phyloP scores from a whole-genome alignment of 306 rosid genomes.

The Alnus rubra region DNA sequence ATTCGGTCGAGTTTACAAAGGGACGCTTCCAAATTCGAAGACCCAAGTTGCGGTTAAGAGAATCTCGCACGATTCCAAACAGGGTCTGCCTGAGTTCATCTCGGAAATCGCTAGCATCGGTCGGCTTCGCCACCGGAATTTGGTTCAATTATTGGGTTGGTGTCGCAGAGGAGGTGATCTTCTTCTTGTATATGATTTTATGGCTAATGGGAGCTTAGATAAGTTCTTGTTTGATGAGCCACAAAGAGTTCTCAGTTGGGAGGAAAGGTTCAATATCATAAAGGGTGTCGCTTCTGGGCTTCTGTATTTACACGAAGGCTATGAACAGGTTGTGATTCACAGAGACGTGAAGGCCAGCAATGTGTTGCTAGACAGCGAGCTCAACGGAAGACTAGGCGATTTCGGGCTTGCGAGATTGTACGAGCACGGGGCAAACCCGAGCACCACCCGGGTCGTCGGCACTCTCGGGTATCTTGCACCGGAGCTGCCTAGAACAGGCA shows the following conservation, averaged over 20 bases:
- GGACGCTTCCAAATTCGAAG: constrained; percentile 59
- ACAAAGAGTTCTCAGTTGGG: constrained; percentile 56
- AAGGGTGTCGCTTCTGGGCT: constrained; percentile 80
- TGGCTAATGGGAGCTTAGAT: constrained; percentile 87
- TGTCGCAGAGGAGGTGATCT: constrained; percentile 72
- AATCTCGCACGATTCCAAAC: constrained; percentile 77
- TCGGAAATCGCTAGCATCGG: constrained; percentile 85
- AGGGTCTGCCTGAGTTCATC: constrained; percentile 75
- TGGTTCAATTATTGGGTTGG: constrained; percentile 80
- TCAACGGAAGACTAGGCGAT: constrained; percentile 75
- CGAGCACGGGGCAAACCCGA: constrained; percentile 75
- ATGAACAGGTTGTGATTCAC: constrained; percentile 75
- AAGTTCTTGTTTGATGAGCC: constrained; percentile 58
- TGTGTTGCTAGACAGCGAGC: constrained; percentile 65
- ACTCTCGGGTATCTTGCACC: constrained; percentile 87
- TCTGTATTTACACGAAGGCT: constrained; percentile 77
- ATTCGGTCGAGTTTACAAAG: constrained; percentile 78
- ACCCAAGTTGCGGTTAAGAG: constrained; percentile 70
- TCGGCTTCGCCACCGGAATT: constrained; percentile 73
- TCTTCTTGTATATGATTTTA: constrained; percentile 72
- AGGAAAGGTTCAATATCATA: constrained; percentile 65
- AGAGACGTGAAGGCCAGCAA: constrained; percentile 88
- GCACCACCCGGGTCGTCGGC: constrained; percentile 82
- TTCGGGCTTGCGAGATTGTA: constrained; percentile 76
- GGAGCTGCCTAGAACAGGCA: constrained; percentile 73